Evolutionary conservation across 208 protist genomes (phyloP), one percentile per base, ranked within the genome.

Genomic region (Trypanosoma boissoni): DNA sequence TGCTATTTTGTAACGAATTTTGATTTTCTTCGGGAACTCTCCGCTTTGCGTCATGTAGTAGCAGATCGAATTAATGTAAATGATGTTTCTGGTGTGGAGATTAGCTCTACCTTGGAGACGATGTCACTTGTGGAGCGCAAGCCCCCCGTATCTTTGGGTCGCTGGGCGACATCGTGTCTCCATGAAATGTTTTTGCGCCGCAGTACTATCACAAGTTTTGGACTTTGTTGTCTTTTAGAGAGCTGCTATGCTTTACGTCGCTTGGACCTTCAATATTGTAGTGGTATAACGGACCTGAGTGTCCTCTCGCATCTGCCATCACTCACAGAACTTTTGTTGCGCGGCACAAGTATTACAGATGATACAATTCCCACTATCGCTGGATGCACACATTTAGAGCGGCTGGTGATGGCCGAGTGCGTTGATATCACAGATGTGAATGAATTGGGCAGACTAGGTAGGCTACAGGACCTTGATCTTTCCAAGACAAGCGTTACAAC

Each of bases 231-330:
- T 6, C 7, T 73, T 12, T 24, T 66, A n/a, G 26, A 23, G 20
- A n/a, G 27, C 0, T 74, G 59, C 39, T 37, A 54, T 43, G 54
- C 54, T 12, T 36, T 74, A 4, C 31, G 37, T 28, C 68, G 56
- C 31, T 74, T 92, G 0, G 74, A 89, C 58, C 52, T 92, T 9
- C 64, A 66, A 26, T 59, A 77, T 32, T 92, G 86, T 55, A 32
- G 46, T 23, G 39, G 55, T 23, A 54, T 92, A 6, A 68, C 66
- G 12, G 62, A 57, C 2, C 68, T 89, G 9, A 20, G 36, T 32
- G 69, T 62, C 8, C 27, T 92, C 21, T 50, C 64, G 29, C 28
- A 58, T 36, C 55, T 69, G 2, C 55, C 64, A 9, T 46, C 42
- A 23, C 58, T 72, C 21, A 55, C 20, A 21, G 72, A 87, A 43